Conservation (phyloP, 139 green algal genomes). For the Chlamydomonas urium region DNA sequence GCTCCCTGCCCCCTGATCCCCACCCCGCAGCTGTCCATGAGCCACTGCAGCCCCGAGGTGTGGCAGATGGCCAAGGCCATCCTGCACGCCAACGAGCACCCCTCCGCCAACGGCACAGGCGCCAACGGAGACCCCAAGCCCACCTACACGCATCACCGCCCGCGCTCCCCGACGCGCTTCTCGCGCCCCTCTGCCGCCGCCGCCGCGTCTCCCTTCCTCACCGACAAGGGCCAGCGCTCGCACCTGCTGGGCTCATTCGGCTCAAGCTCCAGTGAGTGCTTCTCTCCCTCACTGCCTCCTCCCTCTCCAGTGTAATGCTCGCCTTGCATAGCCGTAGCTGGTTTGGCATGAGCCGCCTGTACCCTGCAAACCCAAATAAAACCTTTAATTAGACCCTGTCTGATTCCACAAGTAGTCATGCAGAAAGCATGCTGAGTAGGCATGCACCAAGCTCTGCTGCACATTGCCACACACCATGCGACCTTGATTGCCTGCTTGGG, state of each 20-base stretch:
- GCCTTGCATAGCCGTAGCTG: too few relatives aligned
- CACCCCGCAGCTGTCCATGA: constrained; percentile 79
- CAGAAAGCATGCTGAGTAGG: too few relatives aligned
- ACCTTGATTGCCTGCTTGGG: too few relatives aligned
- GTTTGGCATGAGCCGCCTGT: too few relatives aligned
- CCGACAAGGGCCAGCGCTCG: too few relatives aligned
- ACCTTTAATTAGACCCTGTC: too few relatives aligned
- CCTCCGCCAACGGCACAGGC: background rate
- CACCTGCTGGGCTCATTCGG: too few relatives aligned
- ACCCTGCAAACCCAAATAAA: too few relatives aligned
- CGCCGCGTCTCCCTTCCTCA: background rate
- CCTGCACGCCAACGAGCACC: background rate
- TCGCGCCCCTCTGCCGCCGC: background rate
- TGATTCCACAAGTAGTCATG: too few relatives aligned
- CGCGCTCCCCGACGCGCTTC: background rate
- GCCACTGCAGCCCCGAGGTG: constrained; percentile 67
- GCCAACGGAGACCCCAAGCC: background rate
- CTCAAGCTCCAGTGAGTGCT: background rate
- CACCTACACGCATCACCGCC: background rate
- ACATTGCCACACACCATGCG: too few relatives aligned
- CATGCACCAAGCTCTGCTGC: too few relatives aligned
- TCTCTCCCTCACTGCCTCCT: background rate
- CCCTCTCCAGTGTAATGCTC: too few relatives aligned
- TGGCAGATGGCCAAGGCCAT: constrained; percentile 39
- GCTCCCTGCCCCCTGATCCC: background rate